Evolutionary conservation across 2,329 filamentous ascomycete species (phyloP).

Genomic region (Fusarium redolens): DNA sequence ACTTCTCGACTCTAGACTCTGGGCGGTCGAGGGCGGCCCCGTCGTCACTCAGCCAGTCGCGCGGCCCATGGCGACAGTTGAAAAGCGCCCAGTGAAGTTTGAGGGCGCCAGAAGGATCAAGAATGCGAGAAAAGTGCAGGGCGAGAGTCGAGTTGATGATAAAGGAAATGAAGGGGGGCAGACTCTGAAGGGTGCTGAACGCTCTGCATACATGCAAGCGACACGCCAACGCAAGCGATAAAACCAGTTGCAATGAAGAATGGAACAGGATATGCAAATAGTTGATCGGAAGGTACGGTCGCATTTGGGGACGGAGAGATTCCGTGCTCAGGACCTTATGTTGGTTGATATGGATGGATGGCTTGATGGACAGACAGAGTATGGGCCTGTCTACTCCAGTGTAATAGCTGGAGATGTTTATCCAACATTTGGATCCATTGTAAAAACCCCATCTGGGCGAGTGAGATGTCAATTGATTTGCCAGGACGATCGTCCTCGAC

Average conservation of each 20-base stretch:
- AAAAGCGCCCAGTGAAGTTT: constrained; percentile 29
- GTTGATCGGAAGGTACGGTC: not conserved
- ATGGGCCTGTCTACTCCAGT: constrained; percentile 14
- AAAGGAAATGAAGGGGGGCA: not conserved
- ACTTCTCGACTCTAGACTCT: constrained; percentile 30
- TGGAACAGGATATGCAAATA: constrained; percentile 8
- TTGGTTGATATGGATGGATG: not conserved
- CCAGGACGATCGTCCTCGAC: not conserved
- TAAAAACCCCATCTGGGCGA: constrained; percentile 8
- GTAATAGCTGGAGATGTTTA: constrained; percentile 4
- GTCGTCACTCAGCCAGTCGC: constrained; percentile 31
- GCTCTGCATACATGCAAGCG: not conserved
- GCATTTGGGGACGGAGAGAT: constrained; percentile 13
- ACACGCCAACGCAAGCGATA: constrained; percentile 19
- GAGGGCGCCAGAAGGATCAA: constrained; percentile 29
- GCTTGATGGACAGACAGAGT: not conserved
- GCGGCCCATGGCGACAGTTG: constrained; percentile 24
- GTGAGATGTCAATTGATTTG: not conserved
- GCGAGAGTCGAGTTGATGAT: constrained; percentile 2
- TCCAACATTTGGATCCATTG: constrained; percentile 7
- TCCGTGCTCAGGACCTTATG: constrained; percentile 14
- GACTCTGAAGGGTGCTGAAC: not conserved
- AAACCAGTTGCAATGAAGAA: constrained; percentile 10
- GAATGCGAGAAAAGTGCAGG: constrained; percentile 14
- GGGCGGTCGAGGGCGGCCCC: constrained; percentile 21